phyloP scores from a whole-genome alignment of 768 basidiomycete genomes.

The Austroboletus festivus region DNA sequence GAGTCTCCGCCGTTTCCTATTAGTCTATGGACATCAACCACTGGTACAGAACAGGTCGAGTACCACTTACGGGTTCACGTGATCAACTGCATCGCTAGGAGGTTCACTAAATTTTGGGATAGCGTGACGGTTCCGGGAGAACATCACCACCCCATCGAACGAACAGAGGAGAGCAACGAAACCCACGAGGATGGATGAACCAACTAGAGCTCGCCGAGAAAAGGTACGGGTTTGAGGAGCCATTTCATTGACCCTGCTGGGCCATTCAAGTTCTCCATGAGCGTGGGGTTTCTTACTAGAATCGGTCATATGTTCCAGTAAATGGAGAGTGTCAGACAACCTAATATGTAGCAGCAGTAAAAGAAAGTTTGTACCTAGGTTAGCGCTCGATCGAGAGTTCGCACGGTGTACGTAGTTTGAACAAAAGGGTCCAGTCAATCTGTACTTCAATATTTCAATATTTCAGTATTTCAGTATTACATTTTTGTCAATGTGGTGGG shows the following conservation, averaged over 20 bases:
- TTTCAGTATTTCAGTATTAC: too few species aligned
- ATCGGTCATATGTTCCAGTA: background rate
- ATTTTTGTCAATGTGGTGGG: too few species aligned
- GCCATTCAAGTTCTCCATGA: too few species aligned
- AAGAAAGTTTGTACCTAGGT: too few species aligned
- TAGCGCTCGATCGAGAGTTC: too few species aligned
- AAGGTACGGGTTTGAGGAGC: background rate
- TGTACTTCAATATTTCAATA: too few species aligned
- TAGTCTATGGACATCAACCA: conserved; percentile 31
- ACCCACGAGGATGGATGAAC: conserved; percentile 3
- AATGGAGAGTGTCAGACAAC: too few species aligned
- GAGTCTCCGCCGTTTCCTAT: conserved; percentile 74
- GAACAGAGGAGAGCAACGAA: conserved; percentile 15
- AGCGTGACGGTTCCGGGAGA: conserved; percentile 5
- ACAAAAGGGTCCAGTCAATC: too few species aligned
- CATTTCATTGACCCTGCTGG: too few species aligned
- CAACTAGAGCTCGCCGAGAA: background rate
- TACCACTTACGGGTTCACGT: conserved; percentile 47
- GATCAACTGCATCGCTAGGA: conserved; percentile 39
- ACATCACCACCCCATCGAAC: conserved; percentile 12
- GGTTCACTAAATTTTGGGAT: conserved; percentile 20
- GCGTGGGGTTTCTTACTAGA: background rate
- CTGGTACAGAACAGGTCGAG: background rate
- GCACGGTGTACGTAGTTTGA: too few species aligned
- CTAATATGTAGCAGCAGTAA: too few species aligned